phyloP scores from a whole-genome alignment of 345 rosid species.

The Moringa oleifera region DNA sequence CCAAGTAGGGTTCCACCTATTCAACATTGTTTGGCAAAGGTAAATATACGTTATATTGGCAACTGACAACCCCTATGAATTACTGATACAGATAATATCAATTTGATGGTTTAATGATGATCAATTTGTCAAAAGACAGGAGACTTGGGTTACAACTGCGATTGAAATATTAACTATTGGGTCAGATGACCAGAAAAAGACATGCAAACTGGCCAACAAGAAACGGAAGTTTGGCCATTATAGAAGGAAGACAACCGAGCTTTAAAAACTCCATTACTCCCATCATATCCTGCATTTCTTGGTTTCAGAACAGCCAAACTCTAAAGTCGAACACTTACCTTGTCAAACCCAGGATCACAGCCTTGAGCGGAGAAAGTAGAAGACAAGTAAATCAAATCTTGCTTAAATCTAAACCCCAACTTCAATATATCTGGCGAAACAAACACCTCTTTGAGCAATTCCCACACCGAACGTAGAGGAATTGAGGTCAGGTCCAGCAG shows the following conservation, averaged over 20 bases:
- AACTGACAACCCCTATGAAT: too few relatives aligned
- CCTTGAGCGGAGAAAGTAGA: slow-evolving; percentile 66
- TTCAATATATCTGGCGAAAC: slow-evolving; percentile 73
- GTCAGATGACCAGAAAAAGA: too few relatives aligned
- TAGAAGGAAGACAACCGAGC: too few relatives aligned
- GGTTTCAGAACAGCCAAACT: neutral
- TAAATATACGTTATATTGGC: too few relatives aligned
- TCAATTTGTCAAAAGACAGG: too few relatives aligned
- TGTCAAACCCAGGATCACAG: slow-evolving; percentile 57
- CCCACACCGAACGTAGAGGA: slow-evolving; percentile 57
- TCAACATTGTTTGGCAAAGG: slow-evolving; percentile 19
- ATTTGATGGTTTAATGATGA: too few relatives aligned
- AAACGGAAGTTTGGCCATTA: too few relatives aligned
- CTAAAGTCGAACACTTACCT: slow-evolving; percentile 28
- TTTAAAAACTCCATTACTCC: neutral
- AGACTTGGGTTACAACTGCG: too few relatives aligned
- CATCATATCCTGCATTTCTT: neutral
- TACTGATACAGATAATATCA: too few relatives aligned
- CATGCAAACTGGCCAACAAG: too few relatives aligned
- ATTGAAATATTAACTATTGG: too few relatives aligned
- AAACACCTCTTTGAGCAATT: slow-evolving; percentile 48
- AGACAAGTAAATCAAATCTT: slow-evolving; percentile 76
- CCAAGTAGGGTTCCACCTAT: slow-evolving; percentile 86
- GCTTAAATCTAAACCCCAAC: slow-evolving; percentile 77
- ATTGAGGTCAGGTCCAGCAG: slow-evolving; percentile 57